Conservation (phyloP, 2,329 filamentous ascomycete species). For the Fusarium dlaminii region DNA sequence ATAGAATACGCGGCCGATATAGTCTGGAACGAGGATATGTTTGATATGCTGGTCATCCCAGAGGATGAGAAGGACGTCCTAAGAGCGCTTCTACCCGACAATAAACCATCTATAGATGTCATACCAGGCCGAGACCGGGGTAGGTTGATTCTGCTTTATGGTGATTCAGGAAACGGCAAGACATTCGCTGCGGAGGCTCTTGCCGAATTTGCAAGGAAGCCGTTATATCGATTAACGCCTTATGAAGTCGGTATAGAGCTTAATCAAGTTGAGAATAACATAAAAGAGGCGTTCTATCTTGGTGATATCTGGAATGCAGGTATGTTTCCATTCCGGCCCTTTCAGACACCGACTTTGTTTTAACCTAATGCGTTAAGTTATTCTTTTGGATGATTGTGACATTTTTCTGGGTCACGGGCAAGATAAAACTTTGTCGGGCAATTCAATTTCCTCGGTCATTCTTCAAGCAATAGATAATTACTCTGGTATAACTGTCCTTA, state of each 20-base stretch:
- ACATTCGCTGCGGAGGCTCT: background rate
- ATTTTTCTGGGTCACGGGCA: no score
- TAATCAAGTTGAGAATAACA: background rate
- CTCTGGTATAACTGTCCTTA: background rate
- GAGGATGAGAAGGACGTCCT: background rate
- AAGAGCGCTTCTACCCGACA: background rate
- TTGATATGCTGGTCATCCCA: background rate
- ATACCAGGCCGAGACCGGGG: background rate
- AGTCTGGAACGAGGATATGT: background rate
- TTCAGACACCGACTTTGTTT: background rate
- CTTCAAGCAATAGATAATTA: background rate
- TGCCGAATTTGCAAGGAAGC: background rate
- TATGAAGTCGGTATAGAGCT: background rate
- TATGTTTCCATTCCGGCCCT: background rate
- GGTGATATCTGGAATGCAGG: background rate
- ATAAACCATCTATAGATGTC: fast-evolving
- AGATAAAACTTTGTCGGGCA: no score
- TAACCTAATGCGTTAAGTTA: background rate
- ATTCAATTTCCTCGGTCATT: background rate
- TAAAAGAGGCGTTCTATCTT: background rate
- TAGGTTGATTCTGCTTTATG: background rate
- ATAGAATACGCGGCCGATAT: background rate
- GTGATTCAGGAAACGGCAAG: fast-evolving
- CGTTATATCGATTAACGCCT: background rate
- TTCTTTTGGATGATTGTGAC: background rate